Conservation (phyloP, 169 alveolate species). For the Theileria sp. region DNA sequence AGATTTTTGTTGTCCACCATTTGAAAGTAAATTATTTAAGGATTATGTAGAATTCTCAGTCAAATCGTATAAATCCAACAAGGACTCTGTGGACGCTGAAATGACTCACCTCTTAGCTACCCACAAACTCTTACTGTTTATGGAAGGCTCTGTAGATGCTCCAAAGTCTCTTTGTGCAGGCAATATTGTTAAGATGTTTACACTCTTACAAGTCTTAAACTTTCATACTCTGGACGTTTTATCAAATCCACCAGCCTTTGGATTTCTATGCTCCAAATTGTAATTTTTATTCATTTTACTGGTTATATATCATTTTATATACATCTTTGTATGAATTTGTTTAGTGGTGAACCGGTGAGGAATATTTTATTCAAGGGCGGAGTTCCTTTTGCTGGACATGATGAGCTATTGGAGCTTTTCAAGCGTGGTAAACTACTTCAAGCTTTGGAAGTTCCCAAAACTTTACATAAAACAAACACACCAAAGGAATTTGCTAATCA, state of each 20-base stretch:
- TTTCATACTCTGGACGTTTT: conserved; percentile 60
- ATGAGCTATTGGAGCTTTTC: conserved; percentile 57
- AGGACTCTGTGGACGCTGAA: conserved; percentile 36
- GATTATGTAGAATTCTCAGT: conserved; percentile 32
- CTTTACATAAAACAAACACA: neutral
- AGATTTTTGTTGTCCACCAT: conserved; percentile 20
- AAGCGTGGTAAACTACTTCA: conserved; percentile 59
- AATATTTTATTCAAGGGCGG: conserved; percentile 58
- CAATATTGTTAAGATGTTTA: conserved; percentile 47
- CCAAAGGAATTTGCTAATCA: conserved; percentile 33
- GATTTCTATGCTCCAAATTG: conserved; percentile 60
- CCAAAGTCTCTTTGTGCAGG: conserved; percentile 66
- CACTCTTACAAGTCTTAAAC: conserved; percentile 39
- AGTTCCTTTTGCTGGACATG: conserved; percentile 45
- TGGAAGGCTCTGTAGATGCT: conserved; percentile 64
- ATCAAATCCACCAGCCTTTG: conserved; percentile 37
- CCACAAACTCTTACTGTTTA: conserved; percentile 43
- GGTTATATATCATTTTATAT: neutral
- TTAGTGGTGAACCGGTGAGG: conserved; percentile 46
- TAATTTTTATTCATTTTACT: conserved; percentile 5
- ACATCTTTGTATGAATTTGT: neutral
- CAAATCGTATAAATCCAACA: conserved; percentile 35
- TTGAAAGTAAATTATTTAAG: conserved; percentile 19
- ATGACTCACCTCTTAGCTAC: conserved; percentile 38
- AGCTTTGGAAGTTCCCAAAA: conserved; percentile 39